These are phyloP conservation scores for Tylopilus vinaceipallidus DNA, from an alignment of 768 basidiomycete species.

Conservation along the genomic window DNA sequence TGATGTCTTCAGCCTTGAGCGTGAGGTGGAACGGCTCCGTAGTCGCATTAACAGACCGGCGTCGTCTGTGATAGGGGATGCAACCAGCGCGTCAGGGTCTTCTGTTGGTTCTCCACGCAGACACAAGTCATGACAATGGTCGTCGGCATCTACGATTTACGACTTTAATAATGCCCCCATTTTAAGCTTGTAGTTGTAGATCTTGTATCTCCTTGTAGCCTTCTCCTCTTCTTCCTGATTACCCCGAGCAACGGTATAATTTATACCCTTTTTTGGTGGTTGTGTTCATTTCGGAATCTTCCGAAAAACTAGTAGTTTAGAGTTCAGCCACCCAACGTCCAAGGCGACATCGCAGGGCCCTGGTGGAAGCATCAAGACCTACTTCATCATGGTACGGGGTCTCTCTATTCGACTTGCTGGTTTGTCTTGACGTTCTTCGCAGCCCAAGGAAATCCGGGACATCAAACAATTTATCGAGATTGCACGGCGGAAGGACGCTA, in stretches of 20 bases:
- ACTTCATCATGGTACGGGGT: constrained; percentile 28
- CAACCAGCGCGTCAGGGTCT: constrained; percentile 17
- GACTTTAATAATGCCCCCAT: background rate
- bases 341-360: background rate
- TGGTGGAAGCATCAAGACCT: constrained; percentile 12
- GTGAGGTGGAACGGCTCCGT: constrained; percentile 68
- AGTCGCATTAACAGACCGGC: constrained; percentile 60
- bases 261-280: too few species aligned
- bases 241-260: background rate
- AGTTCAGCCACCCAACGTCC: constrained; percentile 31
- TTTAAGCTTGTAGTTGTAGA: too few species aligned
- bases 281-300: too few species aligned
- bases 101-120: constrained; percentile 31
- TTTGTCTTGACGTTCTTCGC: constrained; percentile 8
- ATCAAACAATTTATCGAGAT: constrained; percentile 99
- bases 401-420: background rate
- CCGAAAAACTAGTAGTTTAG: constrained; percentile 31
- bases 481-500: constrained; percentile 95
- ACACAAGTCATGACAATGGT: constrained; percentile 20
- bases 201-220: constrained; percentile 23
- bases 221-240: background rate
- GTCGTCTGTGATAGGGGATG: constrained; percentile 34
- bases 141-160: background rate
- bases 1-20: constrained; percentile 47
- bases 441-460: constrained; percentile 98